phyloP scores from a whole-genome alignment of 352 stramenopile species.

The Pythium volutum region DNA sequence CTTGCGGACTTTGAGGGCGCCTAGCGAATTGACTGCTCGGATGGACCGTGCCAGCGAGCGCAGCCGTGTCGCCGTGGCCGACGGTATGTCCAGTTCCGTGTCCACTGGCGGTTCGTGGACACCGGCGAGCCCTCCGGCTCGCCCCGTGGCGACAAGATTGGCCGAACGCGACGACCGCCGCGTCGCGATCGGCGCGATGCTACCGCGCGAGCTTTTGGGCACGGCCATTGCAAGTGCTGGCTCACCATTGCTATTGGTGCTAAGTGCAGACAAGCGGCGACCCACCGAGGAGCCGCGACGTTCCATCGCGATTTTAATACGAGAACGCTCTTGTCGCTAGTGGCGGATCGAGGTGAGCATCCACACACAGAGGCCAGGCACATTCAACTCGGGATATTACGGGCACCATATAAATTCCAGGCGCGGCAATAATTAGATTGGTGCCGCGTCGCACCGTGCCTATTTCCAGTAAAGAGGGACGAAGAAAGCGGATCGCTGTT shows the following conservation, averaged over 20 bases:
- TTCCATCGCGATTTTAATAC: neutral
- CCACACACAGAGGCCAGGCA: too few species aligned
- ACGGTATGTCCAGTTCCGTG: slow-evolving; percentile 28
- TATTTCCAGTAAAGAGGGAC: neutral
- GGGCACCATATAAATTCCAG: too few species aligned
- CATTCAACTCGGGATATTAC: too few species aligned
- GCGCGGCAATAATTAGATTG: neutral
- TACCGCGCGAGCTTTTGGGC: slow-evolving; percentile 17
- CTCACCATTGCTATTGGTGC: neutral
- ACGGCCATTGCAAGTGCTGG: neutral
- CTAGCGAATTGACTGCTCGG: slow-evolving; percentile 48
- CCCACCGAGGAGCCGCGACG: slow-evolving; percentile 5
- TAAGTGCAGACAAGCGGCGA: slow-evolving; percentile 4
- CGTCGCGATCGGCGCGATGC: slow-evolving; percentile 15
- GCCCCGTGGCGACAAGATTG: neutral
- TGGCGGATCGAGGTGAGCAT: neutral
- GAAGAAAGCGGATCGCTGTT: neutral
- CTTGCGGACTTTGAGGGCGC: slow-evolving; percentile 31
- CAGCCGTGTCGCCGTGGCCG: slow-evolving; percentile 38
- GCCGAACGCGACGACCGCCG: neutral
- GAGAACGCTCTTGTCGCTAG: neutral
- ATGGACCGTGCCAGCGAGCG: slow-evolving; percentile 50
- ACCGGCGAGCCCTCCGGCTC: neutral
- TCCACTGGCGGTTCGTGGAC: slow-evolving; percentile 11
- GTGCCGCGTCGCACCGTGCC: neutral